Conservation (phyloP, 495 filamentous ascomycete genomes). For the Cryomyces minteri region DNA sequence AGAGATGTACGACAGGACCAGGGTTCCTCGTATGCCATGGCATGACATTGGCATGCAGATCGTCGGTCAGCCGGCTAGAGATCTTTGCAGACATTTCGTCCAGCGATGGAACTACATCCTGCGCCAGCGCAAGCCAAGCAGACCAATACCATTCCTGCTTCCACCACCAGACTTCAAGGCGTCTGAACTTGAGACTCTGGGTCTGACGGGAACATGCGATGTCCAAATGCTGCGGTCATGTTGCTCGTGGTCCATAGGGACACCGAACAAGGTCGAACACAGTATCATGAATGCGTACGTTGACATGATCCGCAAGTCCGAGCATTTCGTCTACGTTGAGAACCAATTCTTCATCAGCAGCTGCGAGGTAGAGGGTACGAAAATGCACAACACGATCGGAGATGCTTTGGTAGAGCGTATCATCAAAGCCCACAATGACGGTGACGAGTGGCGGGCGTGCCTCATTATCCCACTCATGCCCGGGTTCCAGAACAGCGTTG, state of each 20-base stretch:
- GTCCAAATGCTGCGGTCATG: constrained; percentile 89
- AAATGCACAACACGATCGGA: constrained; percentile 83
- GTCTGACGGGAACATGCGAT: constrained; percentile 84
- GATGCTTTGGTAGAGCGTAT: constrained; percentile 91
- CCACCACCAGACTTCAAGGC: constrained; percentile 82
- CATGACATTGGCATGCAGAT: constrained; percentile 99
- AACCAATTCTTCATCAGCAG: constrained; percentile 99
- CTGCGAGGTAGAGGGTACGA: constrained; percentile 69
- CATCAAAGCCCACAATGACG: constrained; percentile 61
- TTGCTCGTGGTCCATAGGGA: constrained; percentile 79
- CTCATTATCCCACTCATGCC: constrained; percentile 93
- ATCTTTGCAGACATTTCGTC: constrained; percentile 94
- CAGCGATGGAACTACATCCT: constrained; percentile 98
- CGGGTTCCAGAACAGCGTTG: constrained; percentile 94
- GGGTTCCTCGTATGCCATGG: constrained; percentile 92
- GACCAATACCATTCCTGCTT: constrained; percentile 83
- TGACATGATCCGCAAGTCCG: constrained; percentile 82
- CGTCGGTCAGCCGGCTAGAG: constrained; percentile 85
- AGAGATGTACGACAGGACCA: constrained; percentile 92
- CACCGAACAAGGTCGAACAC: constrained; percentile 61
- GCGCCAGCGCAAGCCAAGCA: constrained; percentile 80
- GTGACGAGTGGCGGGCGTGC: constrained; percentile 85
- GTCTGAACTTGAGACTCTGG: constrained; percentile 70
- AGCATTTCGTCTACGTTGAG: constrained; percentile 97
- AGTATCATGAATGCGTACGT: constrained; percentile 95